Base-by-base conservation (phyloP, 2,329 filamentous ascomycete species). In the Colletotrichum tanaceti region DNA sequence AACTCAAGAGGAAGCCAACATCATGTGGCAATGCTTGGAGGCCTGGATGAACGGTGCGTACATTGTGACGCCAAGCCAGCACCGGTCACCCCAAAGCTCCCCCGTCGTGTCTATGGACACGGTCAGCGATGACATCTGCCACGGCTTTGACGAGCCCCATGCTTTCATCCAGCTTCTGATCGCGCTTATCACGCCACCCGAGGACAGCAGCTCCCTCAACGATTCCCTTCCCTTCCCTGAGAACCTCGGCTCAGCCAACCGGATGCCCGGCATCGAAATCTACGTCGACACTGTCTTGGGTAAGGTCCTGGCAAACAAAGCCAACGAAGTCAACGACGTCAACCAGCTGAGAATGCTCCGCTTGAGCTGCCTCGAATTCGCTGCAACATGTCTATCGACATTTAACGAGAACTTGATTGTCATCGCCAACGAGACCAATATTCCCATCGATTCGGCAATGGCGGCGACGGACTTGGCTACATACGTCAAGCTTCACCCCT, bases 391-490 rank as follows among this genome's bases (percentile, higher is more conserved):
- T 75, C 82, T 99, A 24, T 86, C 86, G 10, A 94, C 90, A 0
- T 99, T 99, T 83, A 98, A 99, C 78, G 96, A 99, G 77, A 91
- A 98, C 73, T 86, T 98, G 13, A 91, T 98, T 47, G 85, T 95
- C 38, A 89, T 98, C 73, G 91, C 92, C 46, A 97, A 93, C 77
- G 88, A 91, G 75, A 92, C 93, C 2, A 91, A 87, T 69, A 84
- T 97, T 38, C 83, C 88, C 32, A 89, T 97, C 18, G 94, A 98
- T 76, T 81, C 86, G 11, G 88, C 91, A 18, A 93, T 97, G 72
- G 86, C 86, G 49, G 86, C 93, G 4, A 91, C 90, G 3, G 92
- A 92, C 64, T 83, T 98, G 5, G 88, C 90, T 58, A 86, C 87
- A 6, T 99, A 99, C 76, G 89, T 96, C 67, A 89, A 90, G 28